Percentiles rank a stretch among this genome's conserved stretches.
Evolutionary conservation across 192 early-diverging fungal genomes (phyloP).

Genomic region (Funneliformis geosporum): DNA sequence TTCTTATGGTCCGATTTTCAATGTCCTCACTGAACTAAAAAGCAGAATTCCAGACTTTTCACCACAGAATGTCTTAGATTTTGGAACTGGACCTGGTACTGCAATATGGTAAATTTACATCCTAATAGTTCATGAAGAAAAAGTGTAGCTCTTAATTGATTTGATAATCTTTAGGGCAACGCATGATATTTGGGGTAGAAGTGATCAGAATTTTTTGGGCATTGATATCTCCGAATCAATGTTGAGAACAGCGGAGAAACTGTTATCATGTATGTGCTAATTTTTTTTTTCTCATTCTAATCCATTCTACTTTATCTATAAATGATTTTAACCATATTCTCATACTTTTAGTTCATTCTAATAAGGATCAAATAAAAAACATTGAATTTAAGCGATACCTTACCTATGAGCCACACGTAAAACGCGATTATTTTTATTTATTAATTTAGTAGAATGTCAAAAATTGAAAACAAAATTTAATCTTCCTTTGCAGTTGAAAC

Average conservation of each 20-base stretch:
- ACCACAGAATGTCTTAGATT: conserved; percentile 70
- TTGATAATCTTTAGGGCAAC: conserved; percentile 52
- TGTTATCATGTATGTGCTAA: conserved; percentile 40
- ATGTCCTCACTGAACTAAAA: conserved; percentile 66
- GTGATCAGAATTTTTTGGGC: conserved; percentile 54
- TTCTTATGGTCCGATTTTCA: conserved; percentile 66
- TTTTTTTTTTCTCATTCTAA: neutral
- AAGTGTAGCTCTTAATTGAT: neutral
- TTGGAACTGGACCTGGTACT: conserved; percentile 83
- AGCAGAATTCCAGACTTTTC: conserved; percentile 62
- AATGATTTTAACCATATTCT: neutral
- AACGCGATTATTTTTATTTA: neutral
- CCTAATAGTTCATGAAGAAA: neutral
- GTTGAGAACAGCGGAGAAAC: conserved; percentile 65
- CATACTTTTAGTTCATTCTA: neutral
- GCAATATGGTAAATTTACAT: conserved; percentile 61
- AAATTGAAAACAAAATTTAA: neutral
- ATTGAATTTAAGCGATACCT: conserved; percentile 20
- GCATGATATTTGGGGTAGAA: conserved; percentile 54
- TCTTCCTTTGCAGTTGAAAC: conserved; percentile 33
- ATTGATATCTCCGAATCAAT: conserved; percentile 80
- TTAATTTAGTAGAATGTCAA: neutral
- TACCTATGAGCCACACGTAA: neutral
- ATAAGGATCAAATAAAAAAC: conserved; percentile 5
- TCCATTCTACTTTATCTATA: neutral